Percentiles rank a stretch among this genome's conserved stretches.
Evolutionary conservation across 1,284 basidiomycete species (phyloP).

Genomic region (Tausonia pullulans): DNA sequence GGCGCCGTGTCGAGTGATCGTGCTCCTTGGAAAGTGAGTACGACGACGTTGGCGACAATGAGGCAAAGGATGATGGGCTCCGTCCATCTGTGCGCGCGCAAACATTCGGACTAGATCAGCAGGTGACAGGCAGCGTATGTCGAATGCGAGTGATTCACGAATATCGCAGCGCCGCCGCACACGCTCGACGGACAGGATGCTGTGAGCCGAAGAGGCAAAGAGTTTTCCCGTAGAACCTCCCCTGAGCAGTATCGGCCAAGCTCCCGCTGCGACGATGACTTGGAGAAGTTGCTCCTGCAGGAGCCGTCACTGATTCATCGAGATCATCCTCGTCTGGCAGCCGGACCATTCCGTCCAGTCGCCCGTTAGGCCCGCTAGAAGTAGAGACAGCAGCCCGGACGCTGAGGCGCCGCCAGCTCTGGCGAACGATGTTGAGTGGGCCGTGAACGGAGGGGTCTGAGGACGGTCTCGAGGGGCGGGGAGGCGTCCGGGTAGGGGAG

Average conservation of each 20-base stretch:
- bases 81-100: slow-evolving; percentile 50
- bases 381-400: too few relatives aligned
- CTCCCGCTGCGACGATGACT: too few relatives aligned
- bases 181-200: slow-evolving; percentile 49
- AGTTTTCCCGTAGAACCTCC: slow-evolving; percentile 57
- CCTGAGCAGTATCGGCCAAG: too few relatives aligned
- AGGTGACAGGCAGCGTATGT: slow-evolving; percentile 12
- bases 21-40: slow-evolving; percentile 70
- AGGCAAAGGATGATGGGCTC: slow-evolving; percentile 74
- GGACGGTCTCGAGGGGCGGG: too few relatives aligned
- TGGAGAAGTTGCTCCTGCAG: too few relatives aligned
- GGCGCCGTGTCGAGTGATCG: slow-evolving; percentile 37
- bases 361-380: too few relatives aligned
- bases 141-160: slow-evolving; percentile 41
- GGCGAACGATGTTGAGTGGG: too few relatives aligned
- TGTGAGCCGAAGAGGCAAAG: slow-evolving; percentile 64
- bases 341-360: slow-evolving; percentile 28
- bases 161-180: slow-evolving; percentile 58
- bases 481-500: too few relatives aligned
- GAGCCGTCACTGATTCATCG: slow-evolving; percentile 5
- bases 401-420: too few relatives aligned
- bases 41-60: slow-evolving; percentile 73
- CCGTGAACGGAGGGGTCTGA: too few relatives aligned
- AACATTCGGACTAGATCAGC: slow-evolving; percentile 14
- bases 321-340: slow-evolving; percentile 43